A percentile compares a stretch with the other conserved stretches of the same genome.
Evolutionary conservation across 306 rosid genomes (phyloP).

Genomic region (Oxytropis ochrocephala): DNA sequence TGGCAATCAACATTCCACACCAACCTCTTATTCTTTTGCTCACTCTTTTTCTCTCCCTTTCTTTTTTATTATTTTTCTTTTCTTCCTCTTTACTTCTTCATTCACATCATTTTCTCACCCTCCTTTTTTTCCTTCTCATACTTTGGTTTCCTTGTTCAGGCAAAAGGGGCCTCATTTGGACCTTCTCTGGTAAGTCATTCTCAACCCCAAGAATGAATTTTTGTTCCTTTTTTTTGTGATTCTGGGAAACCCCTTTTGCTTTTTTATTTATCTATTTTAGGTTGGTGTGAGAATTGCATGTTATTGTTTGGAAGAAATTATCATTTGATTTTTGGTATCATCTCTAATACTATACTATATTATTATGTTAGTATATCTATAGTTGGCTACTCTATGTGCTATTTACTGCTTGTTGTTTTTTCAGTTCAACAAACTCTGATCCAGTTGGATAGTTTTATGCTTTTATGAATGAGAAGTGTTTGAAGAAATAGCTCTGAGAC

Average conservation of each 20-base stretch:
- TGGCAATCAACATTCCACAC: slow-evolving; percentile 63
- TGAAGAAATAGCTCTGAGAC: not conserved
- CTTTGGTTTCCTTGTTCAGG: slow-evolving; percentile 25
- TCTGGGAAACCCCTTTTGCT: not conserved
- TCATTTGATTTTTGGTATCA: not conserved
- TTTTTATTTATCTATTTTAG: not conserved
- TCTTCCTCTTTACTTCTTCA: slow-evolving; percentile 61
- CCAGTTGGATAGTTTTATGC: not conserved
- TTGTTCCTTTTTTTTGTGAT: slow-evolving; percentile 17
- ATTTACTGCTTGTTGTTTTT: not conserved
- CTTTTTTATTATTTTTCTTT: slow-evolving; percentile 23
- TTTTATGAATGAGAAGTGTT: not conserved
- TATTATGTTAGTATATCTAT: not conserved
- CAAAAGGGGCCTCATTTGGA: slow-evolving; percentile 26
- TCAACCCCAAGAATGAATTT: slow-evolving; percentile 24
- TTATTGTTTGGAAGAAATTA: slow-evolving; percentile 5
- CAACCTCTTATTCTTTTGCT: slow-evolving; percentile 60
- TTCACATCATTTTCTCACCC: slow-evolving; percentile 23
- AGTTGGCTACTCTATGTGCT: not conserved
- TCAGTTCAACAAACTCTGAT: slow-evolving; percentile 8
- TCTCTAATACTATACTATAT: not conserved
- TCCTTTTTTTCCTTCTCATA: slow-evolving; percentile 26
- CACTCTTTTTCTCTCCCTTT: slow-evolving; percentile 24
- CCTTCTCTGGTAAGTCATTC: slow-evolving; percentile 44
- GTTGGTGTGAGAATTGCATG: not conserved